Evolutionary conservation across 179 eudicot species (phyloP).

Genomic region (Beta macrorhiza): DNA sequence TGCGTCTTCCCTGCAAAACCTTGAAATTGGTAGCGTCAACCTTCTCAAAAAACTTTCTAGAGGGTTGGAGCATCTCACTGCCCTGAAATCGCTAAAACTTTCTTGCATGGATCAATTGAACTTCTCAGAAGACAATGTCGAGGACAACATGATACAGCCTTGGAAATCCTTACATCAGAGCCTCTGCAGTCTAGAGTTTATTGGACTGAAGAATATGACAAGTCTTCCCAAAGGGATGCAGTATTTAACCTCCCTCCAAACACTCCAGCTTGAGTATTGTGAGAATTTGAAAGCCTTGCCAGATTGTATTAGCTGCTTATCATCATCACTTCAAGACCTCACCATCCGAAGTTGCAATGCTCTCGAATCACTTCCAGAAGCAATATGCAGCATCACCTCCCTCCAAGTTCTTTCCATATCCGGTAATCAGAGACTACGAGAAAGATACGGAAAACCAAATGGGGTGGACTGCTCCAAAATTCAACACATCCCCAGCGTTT

Average conservation of each 20-base stretch:
- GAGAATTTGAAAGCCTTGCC: background rate
- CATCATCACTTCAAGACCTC: slow-evolving; percentile 3
- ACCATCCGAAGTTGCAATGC: background rate
- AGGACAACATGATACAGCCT: no score
- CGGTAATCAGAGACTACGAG: background rate
- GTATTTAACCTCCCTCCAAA: slow-evolving; percentile 3
- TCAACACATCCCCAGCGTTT: background rate
- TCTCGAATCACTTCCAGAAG: slow-evolving; percentile 2
- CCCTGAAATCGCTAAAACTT: no score
- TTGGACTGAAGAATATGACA: background rate
- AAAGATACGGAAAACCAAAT: background rate
- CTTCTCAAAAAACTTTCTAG: no score
- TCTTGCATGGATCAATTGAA: no score
- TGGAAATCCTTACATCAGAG: no score
- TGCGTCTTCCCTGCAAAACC: no score
- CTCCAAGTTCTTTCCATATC: background rate
- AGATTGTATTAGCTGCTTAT: background rate
- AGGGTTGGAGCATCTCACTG: no score
- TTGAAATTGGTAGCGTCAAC: no score
- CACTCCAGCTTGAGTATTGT: background rate
- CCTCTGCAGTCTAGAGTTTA: background rate
- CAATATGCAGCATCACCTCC: background rate
- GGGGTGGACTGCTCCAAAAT: slow-evolving; percentile 10
- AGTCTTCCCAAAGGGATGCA: slow-evolving; percentile 13
- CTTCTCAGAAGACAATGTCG: no score